A percentile compares a stretch with the other conserved stretches of the same genome.
Evolutionary conservation across 768 basidiomycete species (phyloP).

Genomic region (Mycena galopus): DNA sequence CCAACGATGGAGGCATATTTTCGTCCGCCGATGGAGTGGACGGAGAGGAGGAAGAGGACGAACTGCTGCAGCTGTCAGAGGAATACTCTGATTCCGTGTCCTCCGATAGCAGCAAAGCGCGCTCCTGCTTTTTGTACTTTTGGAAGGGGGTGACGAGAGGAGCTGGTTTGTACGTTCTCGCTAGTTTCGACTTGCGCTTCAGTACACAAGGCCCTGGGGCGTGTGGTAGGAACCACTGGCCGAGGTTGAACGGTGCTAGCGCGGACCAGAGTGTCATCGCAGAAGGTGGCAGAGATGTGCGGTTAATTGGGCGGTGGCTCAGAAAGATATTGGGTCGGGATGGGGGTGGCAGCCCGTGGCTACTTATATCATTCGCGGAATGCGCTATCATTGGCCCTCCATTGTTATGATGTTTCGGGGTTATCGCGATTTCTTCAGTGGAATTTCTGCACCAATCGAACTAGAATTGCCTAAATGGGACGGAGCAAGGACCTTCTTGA

Average conservation of each 20-base stretch:
- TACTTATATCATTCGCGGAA: neutral
- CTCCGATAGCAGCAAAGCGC: neutral
- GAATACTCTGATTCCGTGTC: neutral
- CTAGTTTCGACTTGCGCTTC: neutral
- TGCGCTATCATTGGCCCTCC: conserved; percentile 2
- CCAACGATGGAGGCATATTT: too few relatives aligned
- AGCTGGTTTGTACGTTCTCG: neutral
- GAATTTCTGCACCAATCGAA: conserved; percentile 4
- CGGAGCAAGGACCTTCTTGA: neutral
- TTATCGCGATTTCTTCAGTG: too few relatives aligned
- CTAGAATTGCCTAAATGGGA: conserved; percentile 16
- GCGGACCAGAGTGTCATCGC: neutral
- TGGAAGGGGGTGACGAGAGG: conserved; percentile 20
- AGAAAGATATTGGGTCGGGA: neutral
- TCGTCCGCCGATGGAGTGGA: neutral
- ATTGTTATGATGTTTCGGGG: conserved; percentile 13
- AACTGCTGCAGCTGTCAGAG: neutral
- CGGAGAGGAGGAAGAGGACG: neutral
- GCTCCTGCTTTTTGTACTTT: conserved; percentile 9
- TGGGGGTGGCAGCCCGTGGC: neutral
- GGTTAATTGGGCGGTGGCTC: neutral
- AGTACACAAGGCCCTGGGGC: neutral
- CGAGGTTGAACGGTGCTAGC: neutral
- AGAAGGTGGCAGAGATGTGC: neutral
- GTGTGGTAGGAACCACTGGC: neutral